phyloP scores from a whole-genome alignment of 129 eudicot species.

The Pulicaria dysenterica region DNA sequence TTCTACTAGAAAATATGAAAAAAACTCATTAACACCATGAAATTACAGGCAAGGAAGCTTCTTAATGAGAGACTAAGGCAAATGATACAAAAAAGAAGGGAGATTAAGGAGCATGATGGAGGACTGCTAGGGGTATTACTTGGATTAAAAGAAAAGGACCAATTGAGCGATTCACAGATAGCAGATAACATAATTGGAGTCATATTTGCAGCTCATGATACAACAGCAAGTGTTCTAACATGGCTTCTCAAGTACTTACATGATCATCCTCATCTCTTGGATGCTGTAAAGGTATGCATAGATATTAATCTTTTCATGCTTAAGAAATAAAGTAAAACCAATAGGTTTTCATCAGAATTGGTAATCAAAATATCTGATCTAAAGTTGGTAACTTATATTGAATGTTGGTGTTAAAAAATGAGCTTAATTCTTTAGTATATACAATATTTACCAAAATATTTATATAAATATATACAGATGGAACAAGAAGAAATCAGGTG shows the following conservation, averaged over 20 bases:
- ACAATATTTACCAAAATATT: background rate
- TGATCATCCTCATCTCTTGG: slow-evolving; percentile 49
- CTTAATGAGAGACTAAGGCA: slow-evolving; percentile 56
- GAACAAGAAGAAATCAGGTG: slow-evolving; percentile 70
- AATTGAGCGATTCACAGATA: slow-evolving; percentile 59
- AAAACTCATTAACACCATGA: background rate
- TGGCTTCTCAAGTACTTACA: slow-evolving; percentile 83
- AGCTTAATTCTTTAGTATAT: slow-evolving; percentile 8
- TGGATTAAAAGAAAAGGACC: slow-evolving; percentile 39
- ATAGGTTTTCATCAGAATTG: background rate
- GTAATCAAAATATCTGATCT: background rate
- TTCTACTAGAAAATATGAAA: background rate
- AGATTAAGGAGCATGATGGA: slow-evolving; percentile 41
- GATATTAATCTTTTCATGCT: background rate
- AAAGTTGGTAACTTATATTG: background rate
- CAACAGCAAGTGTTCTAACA: slow-evolving; percentile 79
- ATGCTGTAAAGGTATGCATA: slow-evolving; percentile 60
- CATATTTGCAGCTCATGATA: slow-evolving; percentile 86
- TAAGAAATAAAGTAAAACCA: background rate
- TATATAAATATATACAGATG: slow-evolving; percentile 39
- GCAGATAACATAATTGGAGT: slow-evolving; percentile 84
- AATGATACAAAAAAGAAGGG: slow-evolving; percentile 57
- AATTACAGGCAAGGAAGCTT: slow-evolving; percentile 67
- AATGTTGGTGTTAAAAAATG: background rate
- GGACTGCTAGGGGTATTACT: slow-evolving; percentile 60